Conservation (phyloP, 1,139 yeast species). For the Ogataea hybrid region DNA sequence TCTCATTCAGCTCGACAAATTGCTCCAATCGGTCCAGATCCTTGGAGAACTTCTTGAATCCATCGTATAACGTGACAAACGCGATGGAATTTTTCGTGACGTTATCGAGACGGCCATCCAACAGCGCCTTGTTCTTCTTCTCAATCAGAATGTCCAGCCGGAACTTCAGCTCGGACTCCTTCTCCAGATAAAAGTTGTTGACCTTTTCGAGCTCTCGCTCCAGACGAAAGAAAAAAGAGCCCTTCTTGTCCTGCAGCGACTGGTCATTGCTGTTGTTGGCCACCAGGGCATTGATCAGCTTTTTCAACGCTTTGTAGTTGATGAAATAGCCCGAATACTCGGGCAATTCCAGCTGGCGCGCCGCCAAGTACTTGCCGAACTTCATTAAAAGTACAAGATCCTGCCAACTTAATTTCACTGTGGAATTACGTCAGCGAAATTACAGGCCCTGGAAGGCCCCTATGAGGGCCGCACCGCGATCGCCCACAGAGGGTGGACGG, state of each 20-base stretch:
- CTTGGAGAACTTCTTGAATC: conserved; percentile 83
- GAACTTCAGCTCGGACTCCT: conserved; percentile 80
- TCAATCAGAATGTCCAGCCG: conserved; percentile 73
- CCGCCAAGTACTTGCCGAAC: conserved; percentile 93
- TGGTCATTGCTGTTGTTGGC: conserved; percentile 46
- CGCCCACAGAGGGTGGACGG: too few relatives aligned
- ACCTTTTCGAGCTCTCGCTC: conserved; percentile 96
- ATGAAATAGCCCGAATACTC: conserved; percentile 93
- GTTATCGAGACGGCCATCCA: conserved; percentile 41
- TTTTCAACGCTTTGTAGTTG: conserved; percentile 89
- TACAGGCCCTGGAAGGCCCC: neutral
- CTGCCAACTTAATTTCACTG: neutral
- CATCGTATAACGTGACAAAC: conserved; percentile 72
- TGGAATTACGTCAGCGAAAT: conserved; percentile 1
- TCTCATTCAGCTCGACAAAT: conserved; percentile 89
- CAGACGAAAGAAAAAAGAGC: conserved; percentile 86
- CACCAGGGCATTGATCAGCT: conserved; percentile 68
- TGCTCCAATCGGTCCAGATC: conserved; percentile 87
- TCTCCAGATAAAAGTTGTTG: conserved; percentile 82
- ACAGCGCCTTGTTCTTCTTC: conserved; percentile 61
- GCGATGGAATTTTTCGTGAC: conserved; percentile 47
- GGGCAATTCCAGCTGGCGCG: conserved; percentile 90
- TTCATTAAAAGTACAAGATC: conserved; percentile 43
- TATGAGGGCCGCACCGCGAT: too few relatives aligned
- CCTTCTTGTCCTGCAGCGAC: conserved; percentile 82